phyloP scores from a whole-genome alignment of 805 yeast genomes.

The Zygotorulaspora florentina region DNA sequence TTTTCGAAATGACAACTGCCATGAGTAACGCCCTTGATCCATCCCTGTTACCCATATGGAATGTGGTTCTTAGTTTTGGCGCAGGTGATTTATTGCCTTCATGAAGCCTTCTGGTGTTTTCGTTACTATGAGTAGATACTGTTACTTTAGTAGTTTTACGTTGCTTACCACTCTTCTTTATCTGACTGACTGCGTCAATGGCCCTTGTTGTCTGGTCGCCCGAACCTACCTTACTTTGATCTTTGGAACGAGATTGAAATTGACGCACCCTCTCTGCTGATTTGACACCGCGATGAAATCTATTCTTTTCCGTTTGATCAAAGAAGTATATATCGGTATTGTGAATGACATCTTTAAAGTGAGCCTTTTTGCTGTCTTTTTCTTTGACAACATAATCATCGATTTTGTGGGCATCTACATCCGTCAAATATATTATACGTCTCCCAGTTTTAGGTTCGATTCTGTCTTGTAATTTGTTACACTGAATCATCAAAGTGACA shows the following conservation, averaged over 20 bases:
- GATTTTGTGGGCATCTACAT: slow-evolving; percentile 16
- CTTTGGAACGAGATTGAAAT: slow-evolving; percentile 20
- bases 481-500: slow-evolving; percentile 29
- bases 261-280: slow-evolving; percentile 32
- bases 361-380: slow-evolving; percentile 27
- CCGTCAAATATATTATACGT: slow-evolving; percentile 27
- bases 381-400: slow-evolving; percentile 21
- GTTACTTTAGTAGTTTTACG: not conserved
- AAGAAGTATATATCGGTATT: slow-evolving; percentile 34
- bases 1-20: slow-evolving; percentile 62
- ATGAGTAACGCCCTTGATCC: slow-evolving; percentile 57
- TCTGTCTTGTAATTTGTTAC: slow-evolving; percentile 20
- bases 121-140: not conserved
- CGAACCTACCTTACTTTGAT: not conserved
- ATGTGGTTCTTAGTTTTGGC: slow-evolving; percentile 5
- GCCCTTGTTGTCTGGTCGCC: too few species aligned
- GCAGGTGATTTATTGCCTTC: too few species aligned
- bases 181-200: not conserved
- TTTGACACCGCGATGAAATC: slow-evolving; percentile 29
- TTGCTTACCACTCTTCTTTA: not conserved
- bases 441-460: slow-evolving; percentile 20
- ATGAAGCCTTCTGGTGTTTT: not conserved
- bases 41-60: slow-evolving; percentile 34
- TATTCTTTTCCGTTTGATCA: slow-evolving; percentile 30
- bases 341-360: slow-evolving; percentile 26